Evolutionary conservation across 306 rosid genomes (phyloP).

Genomic region (Trichosanthes cucumerina): DNA sequence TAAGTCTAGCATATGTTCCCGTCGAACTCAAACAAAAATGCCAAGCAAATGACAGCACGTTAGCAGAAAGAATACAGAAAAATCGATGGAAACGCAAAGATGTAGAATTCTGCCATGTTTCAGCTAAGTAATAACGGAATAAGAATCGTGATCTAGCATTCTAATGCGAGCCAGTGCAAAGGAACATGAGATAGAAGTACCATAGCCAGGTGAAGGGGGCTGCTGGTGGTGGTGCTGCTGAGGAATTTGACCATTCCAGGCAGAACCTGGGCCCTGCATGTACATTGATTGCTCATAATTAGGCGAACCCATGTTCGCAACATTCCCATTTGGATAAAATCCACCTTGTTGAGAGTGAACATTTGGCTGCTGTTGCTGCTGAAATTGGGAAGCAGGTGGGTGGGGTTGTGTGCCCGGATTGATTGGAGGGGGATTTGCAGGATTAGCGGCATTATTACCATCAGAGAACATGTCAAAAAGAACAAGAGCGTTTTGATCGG

Average conservation of each 20-base stretch:
- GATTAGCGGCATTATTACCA: constrained; percentile 27
- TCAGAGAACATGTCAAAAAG: constrained; percentile 74
- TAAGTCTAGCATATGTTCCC: constrained; percentile 3
- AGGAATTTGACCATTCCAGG: constrained; percentile 73
- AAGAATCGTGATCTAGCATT: neutral
- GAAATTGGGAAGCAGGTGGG: constrained; percentile 24
- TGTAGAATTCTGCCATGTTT: neutral
- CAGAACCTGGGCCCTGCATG: constrained; percentile 41
- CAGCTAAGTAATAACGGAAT: neutral
- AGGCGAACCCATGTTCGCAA: constrained; percentile 46
- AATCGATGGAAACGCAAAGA: neutral
- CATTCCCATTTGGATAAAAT: constrained; percentile 47
- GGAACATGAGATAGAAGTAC: constrained; percentile 25
- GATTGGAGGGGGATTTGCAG: constrained; percentile 35
- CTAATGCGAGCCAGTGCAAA: neutral
- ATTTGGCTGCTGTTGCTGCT: constrained; percentile 16
- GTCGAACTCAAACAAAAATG: neutral
- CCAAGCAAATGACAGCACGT: constrained; percentile 7
- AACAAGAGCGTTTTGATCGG: constrained; percentile 79
- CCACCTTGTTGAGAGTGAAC: constrained; percentile 51
- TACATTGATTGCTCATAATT: constrained; percentile 51
- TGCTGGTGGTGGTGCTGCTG: constrained; percentile 29
- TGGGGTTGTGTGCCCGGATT: neutral
- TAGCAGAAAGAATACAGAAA: neutral
- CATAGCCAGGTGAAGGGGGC: constrained; percentile 57